phyloP scores from a whole-genome alignment of 345 rosid genomes.

The Salix suchowensis region DNA sequence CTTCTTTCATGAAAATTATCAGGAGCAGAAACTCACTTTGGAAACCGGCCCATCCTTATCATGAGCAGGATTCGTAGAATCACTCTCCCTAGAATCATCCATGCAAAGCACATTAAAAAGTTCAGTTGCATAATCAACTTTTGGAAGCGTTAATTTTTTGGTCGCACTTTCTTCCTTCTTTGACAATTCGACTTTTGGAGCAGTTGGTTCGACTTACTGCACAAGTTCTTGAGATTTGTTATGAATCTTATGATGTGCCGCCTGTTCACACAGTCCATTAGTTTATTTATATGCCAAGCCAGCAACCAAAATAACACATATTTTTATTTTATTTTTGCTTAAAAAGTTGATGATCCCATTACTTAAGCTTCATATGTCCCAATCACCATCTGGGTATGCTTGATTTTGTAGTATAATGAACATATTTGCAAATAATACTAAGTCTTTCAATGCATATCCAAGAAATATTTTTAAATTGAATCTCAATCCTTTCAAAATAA shows the following conservation, averaged over 20 bases:
- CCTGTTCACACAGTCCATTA: conserved; percentile 27
- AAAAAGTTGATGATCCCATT: no score
- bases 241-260: neutral
- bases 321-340: no score
- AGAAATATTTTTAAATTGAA: no score
- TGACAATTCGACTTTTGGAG: conserved; percentile 13
- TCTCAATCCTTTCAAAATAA: no score
- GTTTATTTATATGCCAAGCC: neutral
- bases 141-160: conserved; percentile 23
- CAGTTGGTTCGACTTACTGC: conserved; percentile 30
- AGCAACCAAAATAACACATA: neutral
- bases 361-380: no score
- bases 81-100: conserved; percentile 39
- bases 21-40: conserved; percentile 21
- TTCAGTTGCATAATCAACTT: conserved; percentile 62
- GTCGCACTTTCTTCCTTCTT: conserved; percentile 25
- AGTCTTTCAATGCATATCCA: no score
- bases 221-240: conserved; percentile 24
- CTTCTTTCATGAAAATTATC: neutral
- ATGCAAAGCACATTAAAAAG: conserved; percentile 56
- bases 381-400: no score
- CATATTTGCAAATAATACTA: no score
- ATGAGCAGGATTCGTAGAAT: conserved; percentile 10
- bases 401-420: no score
- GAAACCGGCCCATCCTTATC: conserved; percentile 15